phyloP scores from a whole-genome alignment of 192 early-diverging fungal genomes.

The Martensiomyces pterosporus region DNA sequence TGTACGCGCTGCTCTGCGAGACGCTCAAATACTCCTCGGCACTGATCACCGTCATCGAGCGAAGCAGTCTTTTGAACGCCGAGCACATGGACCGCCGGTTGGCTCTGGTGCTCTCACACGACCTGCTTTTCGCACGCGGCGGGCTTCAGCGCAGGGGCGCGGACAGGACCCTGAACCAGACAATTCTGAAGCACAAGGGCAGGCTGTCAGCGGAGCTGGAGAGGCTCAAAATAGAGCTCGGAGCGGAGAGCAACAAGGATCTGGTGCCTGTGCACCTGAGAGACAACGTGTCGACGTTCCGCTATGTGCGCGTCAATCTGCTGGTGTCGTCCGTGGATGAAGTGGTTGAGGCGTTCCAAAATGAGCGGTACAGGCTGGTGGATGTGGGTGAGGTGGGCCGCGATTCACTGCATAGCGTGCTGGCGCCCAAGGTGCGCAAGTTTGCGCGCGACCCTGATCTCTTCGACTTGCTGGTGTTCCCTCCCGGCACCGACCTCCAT shows the following conservation, averaged over 20 bases:
- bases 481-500: constrained; percentile 85
- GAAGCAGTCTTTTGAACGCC: constrained; percentile 11
- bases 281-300: constrained; percentile 56
- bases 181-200: constrained; percentile 63
- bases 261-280: constrained; percentile 60
- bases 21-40: constrained; percentile 67
- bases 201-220: constrained; percentile 71
- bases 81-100: constrained; percentile 50
- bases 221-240: constrained; percentile 68
- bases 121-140: constrained; percentile 73
- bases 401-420: constrained; percentile 2
- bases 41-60: constrained; percentile 19
- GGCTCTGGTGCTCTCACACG: constrained; percentile 75
- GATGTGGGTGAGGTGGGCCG: constrained; percentile 9
- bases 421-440: constrained; percentile 12
- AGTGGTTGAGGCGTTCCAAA: constrained; percentile 58
- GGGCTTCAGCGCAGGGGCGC: constrained; percentile 60
- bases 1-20: constrained; percentile 90
- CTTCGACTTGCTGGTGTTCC: constrained; percentile 78
- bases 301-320: constrained; percentile 90
- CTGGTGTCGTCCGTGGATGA: constrained; percentile 65
- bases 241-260: constrained; percentile 63
- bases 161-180: constrained; percentile 57
- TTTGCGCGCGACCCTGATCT: constrained; percentile 68
- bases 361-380: constrained; percentile 55